Evolutionary conservation across 331 rosid species (phyloP).

Genomic region (Quercus tomentella): DNA sequence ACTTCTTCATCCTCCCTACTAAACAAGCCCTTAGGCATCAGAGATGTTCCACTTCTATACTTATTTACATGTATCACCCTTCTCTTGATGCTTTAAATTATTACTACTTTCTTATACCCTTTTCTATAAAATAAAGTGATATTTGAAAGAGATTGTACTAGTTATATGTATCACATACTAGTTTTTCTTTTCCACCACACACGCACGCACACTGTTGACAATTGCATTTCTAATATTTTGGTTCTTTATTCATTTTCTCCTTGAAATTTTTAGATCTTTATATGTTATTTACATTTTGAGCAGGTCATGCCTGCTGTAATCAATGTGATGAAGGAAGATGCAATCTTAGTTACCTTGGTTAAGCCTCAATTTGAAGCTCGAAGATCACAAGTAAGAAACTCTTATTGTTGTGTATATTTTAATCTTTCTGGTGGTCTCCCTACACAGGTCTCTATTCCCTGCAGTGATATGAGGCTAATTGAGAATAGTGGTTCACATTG

Average conservation of each 20-base stretch:
- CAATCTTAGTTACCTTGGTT: conserved; percentile 71
- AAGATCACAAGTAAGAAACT: conserved; percentile 71
- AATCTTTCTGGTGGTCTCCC: background rate
- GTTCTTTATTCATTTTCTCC: background rate
- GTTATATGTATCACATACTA: background rate
- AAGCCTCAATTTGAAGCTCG: conserved; percentile 96
- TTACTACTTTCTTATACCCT: background rate
- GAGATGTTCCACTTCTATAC: background rate
- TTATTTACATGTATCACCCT: background rate
- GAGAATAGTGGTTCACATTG: background rate
- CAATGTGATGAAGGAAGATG: conserved; percentile 77
- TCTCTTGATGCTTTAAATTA: background rate
- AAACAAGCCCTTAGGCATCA: background rate
- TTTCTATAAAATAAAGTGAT: background rate
- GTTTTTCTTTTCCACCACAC: background rate
- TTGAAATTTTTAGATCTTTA: background rate
- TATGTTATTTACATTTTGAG: conserved; percentile 7
- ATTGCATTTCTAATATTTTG: background rate
- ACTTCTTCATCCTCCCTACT: no score
- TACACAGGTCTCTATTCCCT: background rate
- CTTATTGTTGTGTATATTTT: background rate
- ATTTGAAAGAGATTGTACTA: background rate
- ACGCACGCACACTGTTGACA: background rate
- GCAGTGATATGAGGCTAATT: background rate
- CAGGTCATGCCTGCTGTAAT: conserved; percentile 97